Conservation (phyloP, 495 filamentous ascomycete genomes). For the Astrothelium macrocarpum region DNA sequence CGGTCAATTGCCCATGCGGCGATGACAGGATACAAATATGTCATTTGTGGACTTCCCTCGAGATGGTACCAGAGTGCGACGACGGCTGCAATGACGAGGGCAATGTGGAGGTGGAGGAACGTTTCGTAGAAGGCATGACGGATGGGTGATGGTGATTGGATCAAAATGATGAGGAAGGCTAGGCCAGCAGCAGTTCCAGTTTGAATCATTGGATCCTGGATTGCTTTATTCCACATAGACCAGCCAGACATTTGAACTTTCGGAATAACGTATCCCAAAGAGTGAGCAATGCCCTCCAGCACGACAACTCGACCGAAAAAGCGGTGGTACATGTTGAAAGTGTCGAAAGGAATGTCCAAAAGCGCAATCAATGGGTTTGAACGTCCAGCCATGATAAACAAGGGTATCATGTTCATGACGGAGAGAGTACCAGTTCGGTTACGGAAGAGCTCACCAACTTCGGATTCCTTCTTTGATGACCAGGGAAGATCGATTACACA, state of each 20-base stretch:
- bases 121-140: slow-evolving; percentile 95
- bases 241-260: slow-evolving; percentile 42
- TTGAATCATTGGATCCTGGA: slow-evolving; percentile 22
- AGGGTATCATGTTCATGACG: slow-evolving; percentile 69
- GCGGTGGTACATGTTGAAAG: slow-evolving; percentile 87
- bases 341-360: slow-evolving; percentile 86
- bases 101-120: slow-evolving; percentile 76
- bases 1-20: slow-evolving; percentile 73
- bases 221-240: slow-evolving; percentile 45
- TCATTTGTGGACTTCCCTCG: slow-evolving; percentile 50
- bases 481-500: slow-evolving; percentile 52
- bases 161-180: slow-evolving; percentile 45
- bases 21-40: slow-evolving; percentile 58
- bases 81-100: slow-evolving; percentile 52
- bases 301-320: slow-evolving; percentile 89
- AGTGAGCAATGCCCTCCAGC: slow-evolving; percentile 67
- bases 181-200: slow-evolving; percentile 26
- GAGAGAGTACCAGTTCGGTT: slow-evolving; percentile 70
- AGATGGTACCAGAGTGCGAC: slow-evolving; percentile 63
- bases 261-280: slow-evolving; percentile 22
- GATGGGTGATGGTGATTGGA: slow-evolving; percentile 60
- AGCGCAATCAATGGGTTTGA: slow-evolving; percentile 63
- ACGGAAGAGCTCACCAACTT: slow-evolving; percentile 50
- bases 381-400: slow-evolving; percentile 55
- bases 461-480: slow-evolving; percentile 32